Conservation (phyloP, 2,329 filamentous ascomycete species). For the Pseudophaeomoniella oleicola region DNA sequence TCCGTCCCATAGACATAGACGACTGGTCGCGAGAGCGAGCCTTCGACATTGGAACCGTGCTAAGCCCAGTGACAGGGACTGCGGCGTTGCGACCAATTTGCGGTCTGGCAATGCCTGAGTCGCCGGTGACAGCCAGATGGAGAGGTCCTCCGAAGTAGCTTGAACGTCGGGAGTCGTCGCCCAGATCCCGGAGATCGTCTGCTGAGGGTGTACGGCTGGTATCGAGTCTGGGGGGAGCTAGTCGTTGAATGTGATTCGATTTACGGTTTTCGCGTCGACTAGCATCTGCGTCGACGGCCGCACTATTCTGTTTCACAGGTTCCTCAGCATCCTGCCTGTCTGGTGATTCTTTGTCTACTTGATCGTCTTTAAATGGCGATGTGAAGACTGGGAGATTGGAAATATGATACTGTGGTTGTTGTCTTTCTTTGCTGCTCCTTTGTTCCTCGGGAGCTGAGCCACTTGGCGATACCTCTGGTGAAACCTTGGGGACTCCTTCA, state of each 20-base stretch:
- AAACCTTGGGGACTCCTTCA: constrained; percentile 17
- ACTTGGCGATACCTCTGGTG: constrained; percentile 18
- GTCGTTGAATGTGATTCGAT: constrained; percentile 27
- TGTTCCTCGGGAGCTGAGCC: constrained; percentile 16
- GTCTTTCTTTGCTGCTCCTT: constrained; percentile 4
- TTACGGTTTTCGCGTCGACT: constrained; percentile 9
- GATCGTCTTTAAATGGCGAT: constrained; percentile 28
- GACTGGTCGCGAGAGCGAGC: constrained; percentile 6
- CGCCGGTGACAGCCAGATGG: not conserved
- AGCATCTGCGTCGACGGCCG: not conserved
- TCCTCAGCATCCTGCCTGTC: constrained; percentile 11
- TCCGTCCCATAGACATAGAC: not conserved
- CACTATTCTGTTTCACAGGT: constrained; percentile 5
- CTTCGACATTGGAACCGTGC: constrained; percentile 6
- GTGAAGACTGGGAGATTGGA: constrained; percentile 37
- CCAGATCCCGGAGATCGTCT: constrained; percentile 7
- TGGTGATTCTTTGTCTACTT: constrained; percentile 16
- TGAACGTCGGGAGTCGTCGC: constrained; percentile 9
- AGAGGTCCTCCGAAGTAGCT: constrained; percentile 18
- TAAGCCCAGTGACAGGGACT: not conserved
- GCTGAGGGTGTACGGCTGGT: constrained; percentile 18
- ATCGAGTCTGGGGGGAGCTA: constrained; percentile 37
- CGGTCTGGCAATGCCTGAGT: not conserved
- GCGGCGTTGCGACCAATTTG: not conserved
- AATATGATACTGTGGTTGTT: constrained; percentile 21